phyloP scores from a whole-genome alignment of 371 early-diverging fungal species.

The Mortierella sp. region DNA sequence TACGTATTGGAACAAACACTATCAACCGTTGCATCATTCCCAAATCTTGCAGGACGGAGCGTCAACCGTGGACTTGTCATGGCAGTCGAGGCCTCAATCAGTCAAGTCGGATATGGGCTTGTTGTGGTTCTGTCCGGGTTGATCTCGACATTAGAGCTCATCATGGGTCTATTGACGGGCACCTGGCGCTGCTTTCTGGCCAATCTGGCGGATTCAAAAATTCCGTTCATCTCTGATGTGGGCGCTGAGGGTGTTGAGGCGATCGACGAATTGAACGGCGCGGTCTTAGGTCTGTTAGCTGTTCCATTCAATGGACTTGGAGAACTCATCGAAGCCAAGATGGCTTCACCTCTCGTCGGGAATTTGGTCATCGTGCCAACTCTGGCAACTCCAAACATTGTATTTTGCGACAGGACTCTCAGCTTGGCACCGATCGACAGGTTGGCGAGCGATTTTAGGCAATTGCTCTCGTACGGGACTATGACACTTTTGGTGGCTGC shows the following conservation, averaged over 20 bases:
- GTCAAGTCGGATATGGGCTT: constrained; percentile 40
- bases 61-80: constrained; percentile 24
- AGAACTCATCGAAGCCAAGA: constrained; percentile 23
- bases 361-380: neutral
- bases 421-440: constrained; percentile 12
- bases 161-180: constrained; percentile 32
- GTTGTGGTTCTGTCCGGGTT: constrained; percentile 22
- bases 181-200: constrained; percentile 52
- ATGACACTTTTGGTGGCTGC: constrained; percentile 7
- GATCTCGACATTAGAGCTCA: constrained; percentile 25
- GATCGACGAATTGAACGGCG: constrained; percentile 30
- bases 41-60: constrained; percentile 33
- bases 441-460: constrained; percentile 16
- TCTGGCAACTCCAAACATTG: constrained; percentile 1
- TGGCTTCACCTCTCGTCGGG: constrained; percentile 33
- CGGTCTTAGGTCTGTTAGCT: constrained; percentile 6
- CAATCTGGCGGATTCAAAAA: constrained; percentile 21
- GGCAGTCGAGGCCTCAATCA: constrained; percentile 20
- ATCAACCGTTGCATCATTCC: constrained; percentile 16
- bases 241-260: constrained; percentile 37
- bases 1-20: constrained; percentile 23
- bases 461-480: constrained; percentile 26
- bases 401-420: constrained; percentile 25
- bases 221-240: constrained; percentile 40
- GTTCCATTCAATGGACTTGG: constrained; percentile 33